Conservation (phyloP, 441 rosid species). For the Euphorbia schlechtendalii region DNA sequence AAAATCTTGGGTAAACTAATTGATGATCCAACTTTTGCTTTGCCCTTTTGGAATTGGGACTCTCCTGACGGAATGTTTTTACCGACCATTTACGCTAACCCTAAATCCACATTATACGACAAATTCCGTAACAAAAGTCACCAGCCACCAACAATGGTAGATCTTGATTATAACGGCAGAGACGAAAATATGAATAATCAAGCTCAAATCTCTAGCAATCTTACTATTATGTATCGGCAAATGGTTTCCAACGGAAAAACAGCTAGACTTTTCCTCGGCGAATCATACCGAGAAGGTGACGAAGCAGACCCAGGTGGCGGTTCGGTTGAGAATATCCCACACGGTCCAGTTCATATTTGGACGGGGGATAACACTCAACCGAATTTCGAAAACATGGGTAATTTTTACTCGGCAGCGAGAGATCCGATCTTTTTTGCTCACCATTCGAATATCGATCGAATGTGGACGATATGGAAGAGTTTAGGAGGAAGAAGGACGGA, state of each 20-base stretch:
- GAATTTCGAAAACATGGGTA: conserved; percentile 53
- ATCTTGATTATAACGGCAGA: conserved; percentile 35
- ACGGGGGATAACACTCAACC: conserved; percentile 41
- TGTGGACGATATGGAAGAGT: conserved; percentile 52
- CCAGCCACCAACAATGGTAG: conserved; percentile 30
- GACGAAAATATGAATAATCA: conserved; percentile 5
- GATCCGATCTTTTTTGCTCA: conserved; percentile 54
- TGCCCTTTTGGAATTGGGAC: conserved; percentile 70
- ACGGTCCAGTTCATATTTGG: conserved; percentile 40
- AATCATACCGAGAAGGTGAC: conserved; percentile 42
- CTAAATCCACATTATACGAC: conserved; percentile 37
- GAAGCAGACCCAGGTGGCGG: conserved; percentile 45
- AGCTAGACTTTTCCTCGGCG: conserved; percentile 39
- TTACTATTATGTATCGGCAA: conserved; percentile 47
- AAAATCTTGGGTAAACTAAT: conserved; percentile 47
- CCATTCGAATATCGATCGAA: conserved; percentile 50
- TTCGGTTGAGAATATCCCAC: conserved; percentile 47
- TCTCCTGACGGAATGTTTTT: conserved; percentile 48
- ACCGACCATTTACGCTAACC: conserved; percentile 33
- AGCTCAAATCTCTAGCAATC: conserved; percentile 31
- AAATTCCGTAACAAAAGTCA: conserved; percentile 31
- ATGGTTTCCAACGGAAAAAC: conserved; percentile 51
- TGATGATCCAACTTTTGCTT: conserved; percentile 44
- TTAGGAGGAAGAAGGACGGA: conserved; percentile 34
- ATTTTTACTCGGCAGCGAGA: conserved; percentile 51